These are phyloP conservation scores for Metschnikowia aberdeeniae DNA, from an alignment of 805 yeast genomes.

Conservation along the genomic window DNA sequence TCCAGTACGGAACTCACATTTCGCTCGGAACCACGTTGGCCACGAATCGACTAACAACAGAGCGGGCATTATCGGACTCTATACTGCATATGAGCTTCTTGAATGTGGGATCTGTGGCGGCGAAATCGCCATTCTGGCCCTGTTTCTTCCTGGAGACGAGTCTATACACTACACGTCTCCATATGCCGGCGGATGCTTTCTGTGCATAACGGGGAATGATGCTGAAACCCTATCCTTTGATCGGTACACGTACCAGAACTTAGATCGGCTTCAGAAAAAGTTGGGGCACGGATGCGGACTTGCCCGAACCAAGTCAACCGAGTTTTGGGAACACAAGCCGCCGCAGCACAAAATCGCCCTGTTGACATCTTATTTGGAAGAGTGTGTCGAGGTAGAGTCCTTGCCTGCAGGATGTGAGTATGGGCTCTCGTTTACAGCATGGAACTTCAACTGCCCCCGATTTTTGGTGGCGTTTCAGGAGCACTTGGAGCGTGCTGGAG, in stretches of 20 bases:
- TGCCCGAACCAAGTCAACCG: conserved; percentile 52
- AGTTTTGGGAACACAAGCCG: conserved; percentile 53
- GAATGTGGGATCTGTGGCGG: conserved; percentile 36
- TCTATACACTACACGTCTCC: conserved; percentile 75
- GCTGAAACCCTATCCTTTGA: conserved; percentile 43
- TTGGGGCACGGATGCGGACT: conserved; percentile 56
- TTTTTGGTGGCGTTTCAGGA: conserved; percentile 47
- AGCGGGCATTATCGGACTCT: conserved; percentile 55
- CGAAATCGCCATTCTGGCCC: conserved; percentile 56
- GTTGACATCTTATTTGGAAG: conserved; percentile 46
- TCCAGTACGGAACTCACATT: too few species aligned
- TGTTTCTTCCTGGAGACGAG: conserved; percentile 74
- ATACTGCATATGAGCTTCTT: conserved; percentile 70
- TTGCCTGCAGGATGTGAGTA: conserved; percentile 51
- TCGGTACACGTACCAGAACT: conserved; percentile 50
- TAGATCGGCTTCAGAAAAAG: conserved; percentile 37
- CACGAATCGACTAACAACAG: conserved; percentile 10
- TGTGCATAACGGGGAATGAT: conserved; percentile 55
- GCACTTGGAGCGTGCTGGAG: conserved; percentile 46
- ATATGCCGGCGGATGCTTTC: conserved; percentile 54
- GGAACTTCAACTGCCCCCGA: conserved; percentile 71
- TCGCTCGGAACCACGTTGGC: background rate
- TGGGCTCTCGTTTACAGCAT: conserved; percentile 56
- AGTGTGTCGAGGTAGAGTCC: conserved; percentile 36
- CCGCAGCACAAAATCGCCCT: conserved; percentile 45